Conservation (phyloP, 345 rosid genomes). For the Camelina laxa region DNA sequence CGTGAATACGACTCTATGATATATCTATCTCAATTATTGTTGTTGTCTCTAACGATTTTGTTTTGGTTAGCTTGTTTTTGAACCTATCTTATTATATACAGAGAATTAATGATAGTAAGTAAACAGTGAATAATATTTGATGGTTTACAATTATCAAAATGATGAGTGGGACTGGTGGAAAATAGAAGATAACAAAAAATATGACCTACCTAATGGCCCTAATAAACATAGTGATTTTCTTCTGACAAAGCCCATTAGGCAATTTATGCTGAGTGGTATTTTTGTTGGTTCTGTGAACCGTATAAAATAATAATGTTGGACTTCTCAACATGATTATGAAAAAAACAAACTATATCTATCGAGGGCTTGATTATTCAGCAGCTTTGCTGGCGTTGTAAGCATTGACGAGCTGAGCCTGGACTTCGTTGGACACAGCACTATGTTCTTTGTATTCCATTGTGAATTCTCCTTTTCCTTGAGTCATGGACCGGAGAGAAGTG, state of each 20-base stretch:
- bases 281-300: constrained; percentile 16
- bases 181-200: not conserved
- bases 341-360: not conserved
- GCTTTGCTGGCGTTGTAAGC: constrained; percentile 66
- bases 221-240: not conserved
- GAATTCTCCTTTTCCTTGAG: constrained; percentile 99
- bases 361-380: constrained; percentile 45
- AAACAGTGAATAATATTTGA: not conserved
- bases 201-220: not conserved
- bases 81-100: constrained; percentile 21
- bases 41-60: constrained; percentile 28
- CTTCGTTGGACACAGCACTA: constrained; percentile 79
- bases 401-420: constrained; percentile 82
- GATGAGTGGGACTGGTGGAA: not conserved
- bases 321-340: constrained; percentile 9
- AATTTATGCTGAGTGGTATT: constrained; percentile 11
- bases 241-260: constrained; percentile 14
- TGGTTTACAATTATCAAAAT: not conserved
- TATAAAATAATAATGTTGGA: constrained; percentile 32
- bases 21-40: constrained; percentile 37
- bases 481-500: constrained; percentile 95
- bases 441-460: constrained; percentile 99
- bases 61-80: constrained; percentile 31
- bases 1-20: constrained; percentile 43
- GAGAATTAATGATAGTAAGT: not conserved